phyloP scores from a whole-genome alignment of 2,329 filamentous ascomycete genomes.

The Ophiosphaerella herpotricha region DNA sequence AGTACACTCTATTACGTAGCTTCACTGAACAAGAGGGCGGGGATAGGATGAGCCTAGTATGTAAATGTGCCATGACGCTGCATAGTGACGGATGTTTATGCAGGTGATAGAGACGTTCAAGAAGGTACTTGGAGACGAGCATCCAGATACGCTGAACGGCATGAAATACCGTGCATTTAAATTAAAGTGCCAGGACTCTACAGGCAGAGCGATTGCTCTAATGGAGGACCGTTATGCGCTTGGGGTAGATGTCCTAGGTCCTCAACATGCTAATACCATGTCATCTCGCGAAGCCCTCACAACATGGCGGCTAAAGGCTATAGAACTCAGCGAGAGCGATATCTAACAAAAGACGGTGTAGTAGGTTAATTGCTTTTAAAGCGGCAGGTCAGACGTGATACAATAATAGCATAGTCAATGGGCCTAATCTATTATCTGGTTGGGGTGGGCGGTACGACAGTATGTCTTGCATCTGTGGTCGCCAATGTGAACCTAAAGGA shows the following conservation, averaged over 20 bases:
- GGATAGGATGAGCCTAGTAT: conserved; percentile 7
- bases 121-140: not conserved
- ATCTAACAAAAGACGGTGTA: no score
- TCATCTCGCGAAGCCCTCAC: no score
- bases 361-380: no score
- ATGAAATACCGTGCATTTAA: conserved; percentile 6
- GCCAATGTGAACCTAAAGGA: not conserved
- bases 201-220: no score
- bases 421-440: not conserved
- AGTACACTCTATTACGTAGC: conserved; percentile 17
- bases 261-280: no score
- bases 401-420: not conserved
- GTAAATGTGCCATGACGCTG: conserved; percentile 15
- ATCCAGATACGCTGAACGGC: conserved; percentile 12
- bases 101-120: conserved; percentile 19
- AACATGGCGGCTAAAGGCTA: no score
- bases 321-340: no score
- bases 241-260: no score
- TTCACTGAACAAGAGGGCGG: conserved; percentile 1
- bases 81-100: conserved; percentile 12
- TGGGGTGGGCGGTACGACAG: not conserved
- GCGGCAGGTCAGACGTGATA: no score
- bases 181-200: not conserved
- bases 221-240: no score
- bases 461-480: not conserved